Base-by-base conservation (phyloP, 805 yeast genomes). In the Nakazawaea ernobii region DNA sequence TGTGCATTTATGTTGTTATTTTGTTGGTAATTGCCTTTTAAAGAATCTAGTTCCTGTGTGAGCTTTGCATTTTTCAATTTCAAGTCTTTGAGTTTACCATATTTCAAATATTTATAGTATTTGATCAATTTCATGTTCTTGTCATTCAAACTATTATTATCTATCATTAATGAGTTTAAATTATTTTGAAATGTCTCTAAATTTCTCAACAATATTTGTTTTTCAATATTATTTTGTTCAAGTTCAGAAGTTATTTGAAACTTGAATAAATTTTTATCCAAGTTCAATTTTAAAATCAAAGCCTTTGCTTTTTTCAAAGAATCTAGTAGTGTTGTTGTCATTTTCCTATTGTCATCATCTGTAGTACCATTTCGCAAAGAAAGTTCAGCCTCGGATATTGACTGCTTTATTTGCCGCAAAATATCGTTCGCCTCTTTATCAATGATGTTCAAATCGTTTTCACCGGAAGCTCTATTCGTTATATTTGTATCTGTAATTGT, bases 71-170 rank as follows among this genome's bases (percentile, higher is more conserved):
- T 65, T 47, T 65, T 68, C 11, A 48, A 43, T 39, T 57, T 60
- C 26, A 59, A 54, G 4, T 49, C 51, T 45, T 60, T 59, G 7
- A 65, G 41, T 32, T 56, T 61, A 26, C 61, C 63, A 32, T 55
- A 56, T 40, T 64, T 66, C 35, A 66, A 50, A 15, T 52, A 46
- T 42, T 59, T 59, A 38, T 58, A 58, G 46, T 62, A 59, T 41
- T 62, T 63, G 36, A 63, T 62, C 44, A 65, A 52, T 48, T 62
- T 64, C 32, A 59, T 48, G 49, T 67, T 67, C 39, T 63, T 63
- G 26, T 53, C 42, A 35, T 53, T 60, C 20, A 66, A 55, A 29
- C 57, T 60, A 43, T 59, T 56, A 47, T 65, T 66, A 37, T 62
- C 66, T 32, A 57, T 54, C 44, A 55, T 53, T 20, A 58, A 50